A percentile compares a stretch with the other conserved stretches of the same genome.
phyloP scores from a whole-genome alignment of 2,329 filamentous ascomycete genomes.

The Aspergillus texensis region DNA sequence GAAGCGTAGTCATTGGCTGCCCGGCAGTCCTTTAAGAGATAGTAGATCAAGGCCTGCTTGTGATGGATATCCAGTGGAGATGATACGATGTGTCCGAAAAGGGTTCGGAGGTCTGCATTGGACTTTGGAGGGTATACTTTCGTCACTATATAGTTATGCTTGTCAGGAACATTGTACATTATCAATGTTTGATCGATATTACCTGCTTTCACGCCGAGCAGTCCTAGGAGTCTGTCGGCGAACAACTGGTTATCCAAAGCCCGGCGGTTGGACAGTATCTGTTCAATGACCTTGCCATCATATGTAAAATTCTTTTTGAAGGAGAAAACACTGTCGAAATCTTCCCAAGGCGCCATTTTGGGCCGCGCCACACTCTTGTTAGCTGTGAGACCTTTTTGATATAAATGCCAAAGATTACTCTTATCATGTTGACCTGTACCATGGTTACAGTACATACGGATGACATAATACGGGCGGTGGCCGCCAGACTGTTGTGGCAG shows the following conservation, averaged over 20 bases:
- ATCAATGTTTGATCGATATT: conserved; percentile 25
- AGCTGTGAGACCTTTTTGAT: background rate
- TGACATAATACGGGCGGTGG: conserved; percentile 29
- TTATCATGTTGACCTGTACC: conserved; percentile 16
- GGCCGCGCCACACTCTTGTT: background rate
- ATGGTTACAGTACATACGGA: conserved; percentile 16
- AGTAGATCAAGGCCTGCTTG: conserved; percentile 82
- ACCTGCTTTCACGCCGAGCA: conserved; percentile 72
- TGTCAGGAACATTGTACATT: background rate
- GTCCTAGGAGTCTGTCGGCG: conserved; percentile 74
- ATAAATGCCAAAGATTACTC: background rate
- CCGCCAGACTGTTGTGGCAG: conserved; percentile 34
- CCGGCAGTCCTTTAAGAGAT: conserved; percentile 76
- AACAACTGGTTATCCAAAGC: conserved; percentile 72
- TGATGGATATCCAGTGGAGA: conserved; percentile 69
- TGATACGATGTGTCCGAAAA: conserved; percentile 71
- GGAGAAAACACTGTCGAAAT: conserved; percentile 70
- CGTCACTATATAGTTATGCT: conserved; percentile 45
- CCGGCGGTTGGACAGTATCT: conserved; percentile 69
- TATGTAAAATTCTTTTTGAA: conserved; percentile 64
- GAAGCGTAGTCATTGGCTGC: conserved; percentile 53
- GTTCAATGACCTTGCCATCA: conserved; percentile 61
- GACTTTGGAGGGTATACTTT: conserved; percentile 75
- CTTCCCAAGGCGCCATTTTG: conserved; percentile 54
- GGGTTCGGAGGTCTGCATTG: conserved; percentile 66